phyloP scores from a whole-genome alignment of 805 yeast species.

The Candida patagonica region DNA sequence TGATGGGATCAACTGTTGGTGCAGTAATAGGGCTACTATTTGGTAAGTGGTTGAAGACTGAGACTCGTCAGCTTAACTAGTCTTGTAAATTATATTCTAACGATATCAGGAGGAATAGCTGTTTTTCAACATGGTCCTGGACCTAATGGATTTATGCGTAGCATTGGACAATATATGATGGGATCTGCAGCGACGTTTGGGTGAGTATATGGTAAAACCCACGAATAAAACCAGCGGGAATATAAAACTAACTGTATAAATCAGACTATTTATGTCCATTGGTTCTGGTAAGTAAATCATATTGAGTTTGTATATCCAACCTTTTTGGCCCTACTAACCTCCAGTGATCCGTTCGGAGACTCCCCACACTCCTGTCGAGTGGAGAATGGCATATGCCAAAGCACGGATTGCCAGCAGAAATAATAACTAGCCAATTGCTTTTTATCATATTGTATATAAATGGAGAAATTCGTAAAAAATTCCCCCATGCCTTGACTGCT shows the following conservation, averaged over 20 bases:
- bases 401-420: slow-evolving; percentile 13
- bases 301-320: slow-evolving; percentile 90
- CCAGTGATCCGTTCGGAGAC: slow-evolving; percentile 29
- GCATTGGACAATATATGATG: slow-evolving; percentile 90
- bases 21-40: slow-evolving; percentile 91
- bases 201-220: slow-evolving; percentile 21
- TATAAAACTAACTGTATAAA: too few relatives aligned
- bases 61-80: not conserved
- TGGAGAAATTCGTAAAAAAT: too few relatives aligned
- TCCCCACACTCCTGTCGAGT: slow-evolving; percentile 21
- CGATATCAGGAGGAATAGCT: slow-evolving; percentile 55
- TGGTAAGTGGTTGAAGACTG: slow-evolving; percentile 36
- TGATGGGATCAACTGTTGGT: slow-evolving; percentile 83
- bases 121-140: slow-evolving; percentile 94
- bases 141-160: slow-evolving; percentile 94
- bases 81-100: not conserved
- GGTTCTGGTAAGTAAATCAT: slow-evolving; percentile 12
- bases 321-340: slow-evolving; percentile 43
- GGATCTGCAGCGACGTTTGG: slow-evolving; percentile 98
- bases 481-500: too few relatives aligned
- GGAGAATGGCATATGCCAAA: slow-evolving; percentile 19
- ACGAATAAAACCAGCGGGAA: not conserved
- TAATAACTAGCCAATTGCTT: not conserved
- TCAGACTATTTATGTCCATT: slow-evolving; percentile 5
- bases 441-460: too few relatives aligned